phyloP scores from a whole-genome alignment of 106 monocot species.

The Platanthera zijinensis region DNA sequence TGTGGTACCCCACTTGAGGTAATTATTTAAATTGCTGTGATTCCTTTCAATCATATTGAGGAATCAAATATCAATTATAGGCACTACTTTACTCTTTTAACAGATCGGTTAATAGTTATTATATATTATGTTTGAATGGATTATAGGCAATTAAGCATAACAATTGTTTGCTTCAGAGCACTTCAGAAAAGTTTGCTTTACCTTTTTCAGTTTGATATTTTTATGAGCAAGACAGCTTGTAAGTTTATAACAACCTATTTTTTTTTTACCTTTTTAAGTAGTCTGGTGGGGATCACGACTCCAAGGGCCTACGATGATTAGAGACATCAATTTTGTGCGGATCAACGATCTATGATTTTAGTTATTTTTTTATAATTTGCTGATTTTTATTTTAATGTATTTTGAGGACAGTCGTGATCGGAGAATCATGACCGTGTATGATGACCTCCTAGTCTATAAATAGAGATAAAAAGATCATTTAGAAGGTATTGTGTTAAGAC shows the following conservation, averaged over 20 bases:
- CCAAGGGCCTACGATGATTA: too few relatives aligned
- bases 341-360: too few relatives aligned
- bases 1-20: slow-evolving; percentile 97
- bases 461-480: too few relatives aligned
- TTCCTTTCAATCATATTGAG: not conserved
- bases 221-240: not conserved
- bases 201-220: not conserved
- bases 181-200: not conserved
- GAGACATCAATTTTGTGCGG: too few relatives aligned
- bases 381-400: too few relatives aligned
- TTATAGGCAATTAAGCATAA: not conserved
- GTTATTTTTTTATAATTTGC: too few relatives aligned
- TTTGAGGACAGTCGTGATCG: too few relatives aligned
- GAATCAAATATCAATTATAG: not conserved
- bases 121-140: not conserved
- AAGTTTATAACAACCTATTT: not conserved
- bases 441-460: too few relatives aligned
- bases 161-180: not conserved
- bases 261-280: not conserved
- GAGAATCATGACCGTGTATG: too few relatives aligned
- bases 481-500: too few relatives aligned
- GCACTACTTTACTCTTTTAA: not conserved
- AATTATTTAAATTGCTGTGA: slow-evolving; percentile 14
- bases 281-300: not conserved
- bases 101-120: not conserved